Evolutionary conservation across 2,329 filamentous ascomycete genomes (phyloP).

Genomic region (Sporothrix protearum): DNA sequence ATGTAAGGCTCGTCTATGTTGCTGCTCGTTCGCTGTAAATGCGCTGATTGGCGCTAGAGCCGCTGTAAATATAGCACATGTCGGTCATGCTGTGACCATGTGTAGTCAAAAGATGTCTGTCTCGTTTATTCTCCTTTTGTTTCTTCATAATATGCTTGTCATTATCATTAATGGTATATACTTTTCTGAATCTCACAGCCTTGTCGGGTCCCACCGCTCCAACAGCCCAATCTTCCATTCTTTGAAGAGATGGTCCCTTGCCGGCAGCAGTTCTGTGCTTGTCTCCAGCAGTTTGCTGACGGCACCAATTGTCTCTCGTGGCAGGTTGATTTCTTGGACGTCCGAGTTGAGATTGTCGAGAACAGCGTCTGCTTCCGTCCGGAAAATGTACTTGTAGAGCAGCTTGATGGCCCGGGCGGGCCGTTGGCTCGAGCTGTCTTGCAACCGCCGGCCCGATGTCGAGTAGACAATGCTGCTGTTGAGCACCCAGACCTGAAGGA

Average conservation of each 20-base stretch:
- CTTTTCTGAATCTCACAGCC: not conserved
- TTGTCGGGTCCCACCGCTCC: slow-evolving; percentile 43
- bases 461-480: slow-evolving; percentile 54
- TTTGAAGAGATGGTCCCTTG: slow-evolving; percentile 54
- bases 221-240: slow-evolving; percentile 67
- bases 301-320: slow-evolving; percentile 46
- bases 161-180: not conserved
- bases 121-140: not conserved
- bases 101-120: not conserved
- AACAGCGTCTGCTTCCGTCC: slow-evolving; percentile 46
- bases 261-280: slow-evolving; percentile 53
- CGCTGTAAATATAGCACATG: not conserved
- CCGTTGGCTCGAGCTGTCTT: not conserved
- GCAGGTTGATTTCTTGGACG: slow-evolving; percentile 58
- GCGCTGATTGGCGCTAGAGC: not conserved
- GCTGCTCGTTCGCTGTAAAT: not conserved
- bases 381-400: slow-evolving; percentile 46
- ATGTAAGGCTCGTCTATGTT: not conserved
- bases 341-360: slow-evolving; percentile 52
- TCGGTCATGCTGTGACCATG: not conserved
- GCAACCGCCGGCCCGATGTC: slow-evolving; percentile 38
- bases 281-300: slow-evolving; percentile 44
- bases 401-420: slow-evolving; percentile 49
- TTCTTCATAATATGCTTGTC: not conserved
- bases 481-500: slow-evolving; percentile 54